Percentiles rank a stretch among this genome's conserved stretches.
These are phyloP conservation scores for Cadophora luteo-olivacea DNA, from an alignment of 2,329 filamentous ascomycete species.

Conservation along the genomic window DNA sequence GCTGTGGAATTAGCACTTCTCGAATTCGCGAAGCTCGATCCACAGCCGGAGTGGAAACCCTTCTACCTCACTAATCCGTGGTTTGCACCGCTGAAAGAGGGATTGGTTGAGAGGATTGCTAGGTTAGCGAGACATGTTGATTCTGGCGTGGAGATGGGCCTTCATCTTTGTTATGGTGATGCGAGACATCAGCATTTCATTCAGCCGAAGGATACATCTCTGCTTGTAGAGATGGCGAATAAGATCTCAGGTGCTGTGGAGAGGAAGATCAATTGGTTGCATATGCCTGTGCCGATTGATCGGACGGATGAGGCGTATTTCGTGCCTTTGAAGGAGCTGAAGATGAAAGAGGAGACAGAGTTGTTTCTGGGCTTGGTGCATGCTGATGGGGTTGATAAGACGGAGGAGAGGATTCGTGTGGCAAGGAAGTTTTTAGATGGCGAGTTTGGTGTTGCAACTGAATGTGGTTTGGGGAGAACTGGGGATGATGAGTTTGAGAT, in stretches of 20 bases:
- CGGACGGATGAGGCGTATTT: constrained; percentile 48
- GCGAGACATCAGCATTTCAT: constrained; percentile 51
- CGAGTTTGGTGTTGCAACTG: constrained; percentile 50
- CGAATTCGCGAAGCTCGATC: constrained; percentile 42
- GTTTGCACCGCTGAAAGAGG: constrained; percentile 45
- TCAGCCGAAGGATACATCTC: constrained; percentile 45
- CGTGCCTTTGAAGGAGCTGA: constrained; percentile 46
- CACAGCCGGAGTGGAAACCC: constrained; percentile 6
- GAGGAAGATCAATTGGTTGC: constrained; percentile 49
- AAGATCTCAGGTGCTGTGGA: constrained; percentile 40
- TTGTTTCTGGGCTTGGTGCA: constrained; percentile 52
- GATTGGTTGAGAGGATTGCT: constrained; percentile 45
- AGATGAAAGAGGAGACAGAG: constrained; percentile 42
- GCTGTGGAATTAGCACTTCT: constrained; percentile 23
- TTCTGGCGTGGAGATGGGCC: constrained; percentile 49
- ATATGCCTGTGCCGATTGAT: constrained; percentile 52
- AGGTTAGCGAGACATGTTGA: constrained; percentile 45
- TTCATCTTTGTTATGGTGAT: constrained; percentile 57
- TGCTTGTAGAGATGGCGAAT: constrained; percentile 49
- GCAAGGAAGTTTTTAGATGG: constrained; percentile 42
- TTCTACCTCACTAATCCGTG: constrained; percentile 33
- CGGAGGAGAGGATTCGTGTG: constrained; percentile 46
- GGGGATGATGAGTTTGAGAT: constrained; percentile 26
- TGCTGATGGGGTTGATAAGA: constrained; percentile 48
- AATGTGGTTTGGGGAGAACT: constrained; percentile 50